Percentiles rank a stretch among this genome's conserved stretches.
phyloP scores from a whole-genome alignment of 2,329 filamentous ascomycete species.

The Pseudogymnoascus sp. region DNA sequence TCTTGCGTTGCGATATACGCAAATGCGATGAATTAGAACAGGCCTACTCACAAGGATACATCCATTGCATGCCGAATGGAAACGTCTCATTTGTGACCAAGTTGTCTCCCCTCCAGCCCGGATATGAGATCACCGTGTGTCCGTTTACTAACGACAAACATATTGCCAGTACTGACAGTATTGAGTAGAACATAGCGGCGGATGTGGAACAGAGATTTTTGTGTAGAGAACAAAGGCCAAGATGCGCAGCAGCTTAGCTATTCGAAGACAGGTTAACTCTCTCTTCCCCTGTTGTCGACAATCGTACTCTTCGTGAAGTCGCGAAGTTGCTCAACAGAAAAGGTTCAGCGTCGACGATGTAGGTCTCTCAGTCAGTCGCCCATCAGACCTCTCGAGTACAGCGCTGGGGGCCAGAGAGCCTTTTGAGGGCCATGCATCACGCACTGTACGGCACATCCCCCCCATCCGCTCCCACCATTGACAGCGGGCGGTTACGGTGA shows the following conservation, averaged over 20 bases:
- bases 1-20: background rate
- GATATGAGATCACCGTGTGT: slow-evolving; percentile 33
- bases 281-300: background rate
- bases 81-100: slow-evolving; percentile 30
- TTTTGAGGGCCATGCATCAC: slow-evolving; percentile 4
- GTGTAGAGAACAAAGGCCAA: background rate
- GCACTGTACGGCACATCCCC: background rate
- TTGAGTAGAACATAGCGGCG: background rate
- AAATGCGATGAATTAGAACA: background rate
- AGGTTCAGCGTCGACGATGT: background rate
- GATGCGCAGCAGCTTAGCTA: slow-evolving; percentile 6
- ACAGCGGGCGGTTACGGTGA: slow-evolving; percentile 5
- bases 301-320: slow-evolving; percentile 1
- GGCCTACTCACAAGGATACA: slow-evolving; percentile 30
- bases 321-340: background rate
- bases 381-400: slow-evolving; percentile 2
- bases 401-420: slow-evolving; percentile 2
- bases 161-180: background rate
- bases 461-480: background rate
- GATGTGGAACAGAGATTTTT: background rate
- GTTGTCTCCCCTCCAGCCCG: slow-evolving; percentile 34
- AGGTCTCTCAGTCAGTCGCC: slow-evolving; percentile 6
- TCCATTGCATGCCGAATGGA: slow-evolving; percentile 32
- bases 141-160: slow-evolving; percentile 31
- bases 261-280: background rate